Base-by-base conservation (phyloP, 1,139 yeast genomes). In the Candida freyschussii region DNA sequence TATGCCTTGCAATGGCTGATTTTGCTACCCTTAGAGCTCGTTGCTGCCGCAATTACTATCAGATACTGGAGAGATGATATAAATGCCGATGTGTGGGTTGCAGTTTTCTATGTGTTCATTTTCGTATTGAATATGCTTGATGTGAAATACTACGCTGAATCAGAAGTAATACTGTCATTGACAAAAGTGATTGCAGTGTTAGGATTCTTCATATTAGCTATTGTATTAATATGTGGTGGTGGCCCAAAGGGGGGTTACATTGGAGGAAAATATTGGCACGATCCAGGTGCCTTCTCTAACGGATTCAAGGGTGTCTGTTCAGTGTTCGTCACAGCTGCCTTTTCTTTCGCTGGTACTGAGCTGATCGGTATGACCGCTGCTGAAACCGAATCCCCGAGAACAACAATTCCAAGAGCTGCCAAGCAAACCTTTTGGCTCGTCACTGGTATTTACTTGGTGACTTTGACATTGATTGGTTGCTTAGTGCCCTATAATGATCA, bases 341-440 rank as follows among this genome's bases (percentile, higher is more conserved):
- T 70, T 52, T 69, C 77, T 19, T 73, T 67, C 45, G 72, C 73
- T 13, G 81, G 81, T 33, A 74, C 82, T 33, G 95, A 84, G 60
- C 64, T 83, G 53, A 79, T 80, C 34, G 95, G 94, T 40, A 69
- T 87, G 48, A 87, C 94, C 20, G 89, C 95, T 23, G 85, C 89
- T n/a, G 96, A 89, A 61, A 76, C 94, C 27, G 68, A 64, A 36
- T 80, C 84, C 58, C 95, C 96, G 41, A 67, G 81, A 55, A 69
- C 67, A 47, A 59, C 80, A 7, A 65, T 82, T 34, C 91, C 91
- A 41, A 65, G 67, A 46, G 91, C 91, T 27, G 72, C 78, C 38
- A 80, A 80, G 58, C 86, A 80, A 56, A 84, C 81, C 14, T 79
- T 81, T 60, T 80, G 87, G 87, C 68, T 86, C 56, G 78, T 82